phyloP scores from a whole-genome alignment of 1,139 yeast genomes.

The Zhuliangozyma parablackwelliae region DNA sequence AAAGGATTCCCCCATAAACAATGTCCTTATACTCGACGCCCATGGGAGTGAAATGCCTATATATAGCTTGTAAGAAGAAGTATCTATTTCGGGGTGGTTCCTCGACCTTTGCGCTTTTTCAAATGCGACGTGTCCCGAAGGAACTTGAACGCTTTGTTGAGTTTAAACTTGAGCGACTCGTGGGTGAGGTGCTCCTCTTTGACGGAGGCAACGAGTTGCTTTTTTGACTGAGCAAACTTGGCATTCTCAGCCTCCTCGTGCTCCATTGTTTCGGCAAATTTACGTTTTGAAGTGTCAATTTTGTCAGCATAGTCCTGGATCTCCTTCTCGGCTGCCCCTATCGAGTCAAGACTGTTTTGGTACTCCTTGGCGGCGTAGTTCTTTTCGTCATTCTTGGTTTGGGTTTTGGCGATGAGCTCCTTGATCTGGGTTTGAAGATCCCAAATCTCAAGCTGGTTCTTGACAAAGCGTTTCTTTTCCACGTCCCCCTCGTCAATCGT shows the following conservation, averaged over 20 bases:
- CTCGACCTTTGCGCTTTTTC: conserved; percentile 42
- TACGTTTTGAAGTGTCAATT: conserved; percentile 26
- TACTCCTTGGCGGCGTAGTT: conserved; percentile 66
- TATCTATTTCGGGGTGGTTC: conserved; percentile 29
- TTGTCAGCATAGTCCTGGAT: conserved; percentile 27
- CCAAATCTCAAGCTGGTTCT: conserved; percentile 36
- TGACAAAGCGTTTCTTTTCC: conserved; percentile 14
- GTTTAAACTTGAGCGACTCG: conserved; percentile 22
- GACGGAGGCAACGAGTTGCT: conserved; percentile 5
- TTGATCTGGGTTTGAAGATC: conserved; percentile 34
- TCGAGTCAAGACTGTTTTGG: conserved; percentile 53
- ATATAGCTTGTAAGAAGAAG: conserved; percentile 38
- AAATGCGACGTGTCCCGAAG: conserved; percentile 40
- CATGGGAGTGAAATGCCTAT: conserved; percentile 71
- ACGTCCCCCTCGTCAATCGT: conserved; percentile 13
- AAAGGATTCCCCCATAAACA: conserved; percentile 78
- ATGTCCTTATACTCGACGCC: conserved; percentile 75
- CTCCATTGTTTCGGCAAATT: conserved; percentile 22
- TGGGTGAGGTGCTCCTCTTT: conserved; percentile 19
- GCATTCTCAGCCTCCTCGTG: conserved; percentile 19
- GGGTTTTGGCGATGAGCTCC: conserved; percentile 29
- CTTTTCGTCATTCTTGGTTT: conserved; percentile 48
- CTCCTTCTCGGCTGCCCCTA: conserved; percentile 46
- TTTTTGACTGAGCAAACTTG: conserved; percentile 17
- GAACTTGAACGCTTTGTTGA: conserved; percentile 33